Base-by-base conservation (phyloP, 1,284 basidiomycete genomes). In the Rhodotorula sp. region DNA sequence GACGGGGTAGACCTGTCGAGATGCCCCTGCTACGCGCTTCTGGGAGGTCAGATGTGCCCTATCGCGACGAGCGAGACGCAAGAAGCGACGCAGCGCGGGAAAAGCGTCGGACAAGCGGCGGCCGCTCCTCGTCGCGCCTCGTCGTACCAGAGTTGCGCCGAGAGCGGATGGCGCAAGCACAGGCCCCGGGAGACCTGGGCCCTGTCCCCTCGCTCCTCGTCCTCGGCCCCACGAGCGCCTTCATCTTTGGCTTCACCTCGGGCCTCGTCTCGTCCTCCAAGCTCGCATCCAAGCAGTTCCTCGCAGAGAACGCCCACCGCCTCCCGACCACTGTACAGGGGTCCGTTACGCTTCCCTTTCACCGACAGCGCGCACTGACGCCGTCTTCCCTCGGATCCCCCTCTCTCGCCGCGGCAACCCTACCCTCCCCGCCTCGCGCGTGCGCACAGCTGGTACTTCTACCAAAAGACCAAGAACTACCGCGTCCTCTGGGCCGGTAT, bases 401-500 rank as follows among this genome's bases (percentile, higher is more conserved):
- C n/a, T 12, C 29, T 32, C 58, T n/a, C 27, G 15, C 25, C 21
- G n/a, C 27, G 3, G 9, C 41, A 4, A 32, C 19, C 32, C 32
- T 51, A 15, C 3, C n/a, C 32, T 36, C 61, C 13, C 58, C 19
- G 3, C 13, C 25, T 37, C 39, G 50, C 2, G 29, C 19, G 12
- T 50, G 3, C 34, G 25, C 32, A 21, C 53, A 73, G 76, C 21
- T 94, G 91, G 92, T 94, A 93, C 81, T 89, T 91, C 78, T 94
- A 93, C 86, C 90, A 91, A 81, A 93, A 93, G 84, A 92, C 91
- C 54, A 94, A 93, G 82, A 94, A 94, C 83, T 93, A 93, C 84
- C 85, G 86, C 77, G 87, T 92, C 77, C 85, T 91, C 80, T 85
- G 88, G 74, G 89, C 86, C 1, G 91, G 86, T n/a, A 79, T 92